Base-by-base conservation (phyloP, 192 early-diverging fungal species). In the Coemansia aciculifera region DNA sequence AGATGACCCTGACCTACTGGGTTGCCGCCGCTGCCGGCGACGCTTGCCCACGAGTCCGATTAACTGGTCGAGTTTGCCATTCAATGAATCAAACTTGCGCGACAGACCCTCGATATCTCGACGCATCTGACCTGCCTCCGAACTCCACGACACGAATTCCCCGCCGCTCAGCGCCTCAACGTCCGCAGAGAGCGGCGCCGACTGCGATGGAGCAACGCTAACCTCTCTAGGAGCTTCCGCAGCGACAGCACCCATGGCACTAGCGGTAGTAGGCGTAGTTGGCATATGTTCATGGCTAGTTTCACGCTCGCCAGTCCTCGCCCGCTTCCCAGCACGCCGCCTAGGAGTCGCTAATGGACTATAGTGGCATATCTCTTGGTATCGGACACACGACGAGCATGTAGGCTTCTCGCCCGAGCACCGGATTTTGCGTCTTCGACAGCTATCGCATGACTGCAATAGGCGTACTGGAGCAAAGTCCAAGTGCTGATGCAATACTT, bases 371-470 rank as follows among this genome's bases (percentile, higher is more conserved):
- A 52, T 27, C 64, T 78, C 79, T 67, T 81, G 75, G 64, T 77
- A 75, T 43, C 80, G 40, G 8, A 75, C 62, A 32, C 84, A 85
- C 31, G 79, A 70, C 52, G 79, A 75, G 70, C 84, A 85, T n/a
- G 56, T 67, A 11, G 84, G 84, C 57, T 79, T 78, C 36, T 79
- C 79, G 12, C 84, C 84, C 0, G 75, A 81, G 63, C 84, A 85
- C 40, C 75, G 67, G 54, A 81, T 81, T 27, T 85, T 85, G 57
- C 79, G 75, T 32, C 74, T 36, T 15, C 84, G 66, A 66, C 84
- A 85, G 69, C 72, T 77, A 34, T 85, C 84, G 64, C 84, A 85
- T 23, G 84, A 81, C 36, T 77, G 79, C 48, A 85, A 57, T 31
- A 85, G 73, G 59, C 78, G 78, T 4, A 83, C 69, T 2, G 59